Conservation (phyloP, 768 basidiomycete species). For the Mrakia gelida region DNA sequence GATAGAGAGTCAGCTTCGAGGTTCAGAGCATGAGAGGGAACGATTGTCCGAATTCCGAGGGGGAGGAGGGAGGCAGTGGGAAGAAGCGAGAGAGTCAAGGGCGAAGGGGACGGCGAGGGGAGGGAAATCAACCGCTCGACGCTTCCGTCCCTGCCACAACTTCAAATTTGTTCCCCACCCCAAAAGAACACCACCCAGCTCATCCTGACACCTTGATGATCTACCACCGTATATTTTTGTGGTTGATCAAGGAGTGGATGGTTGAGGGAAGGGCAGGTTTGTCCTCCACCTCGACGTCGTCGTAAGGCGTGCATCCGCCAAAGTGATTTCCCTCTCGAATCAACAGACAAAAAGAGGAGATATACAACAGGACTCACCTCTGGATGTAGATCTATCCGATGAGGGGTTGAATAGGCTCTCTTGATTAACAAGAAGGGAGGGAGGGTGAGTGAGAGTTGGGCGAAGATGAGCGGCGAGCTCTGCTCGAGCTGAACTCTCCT, state of each 20-base stretch:
- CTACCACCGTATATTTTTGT: too few species aligned
- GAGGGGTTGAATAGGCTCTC: not conserved
- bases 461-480: not conserved
- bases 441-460: not conserved
- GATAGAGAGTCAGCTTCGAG: not conserved
- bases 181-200: too few species aligned
- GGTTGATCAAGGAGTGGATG: too few species aligned
- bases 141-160: not conserved
- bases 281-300: not conserved
- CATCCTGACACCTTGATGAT: too few species aligned
- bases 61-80: not conserved
- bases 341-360: not conserved
- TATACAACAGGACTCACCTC: not conserved
- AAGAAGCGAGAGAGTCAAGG: not conserved
- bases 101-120: not conserved
- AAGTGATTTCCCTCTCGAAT: not conserved
- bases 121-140: not conserved
- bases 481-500: too few species aligned
- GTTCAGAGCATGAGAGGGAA: not conserved
- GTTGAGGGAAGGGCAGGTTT: too few species aligned
- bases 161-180: not conserved
- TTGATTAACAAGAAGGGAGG: too few species aligned
- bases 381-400: not conserved
- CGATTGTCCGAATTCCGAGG: not conserved
- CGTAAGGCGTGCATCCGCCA: not conserved